Base-by-base conservation (phyloP, 768 basidiomycete species). In the Lentinula sp. region DNA sequence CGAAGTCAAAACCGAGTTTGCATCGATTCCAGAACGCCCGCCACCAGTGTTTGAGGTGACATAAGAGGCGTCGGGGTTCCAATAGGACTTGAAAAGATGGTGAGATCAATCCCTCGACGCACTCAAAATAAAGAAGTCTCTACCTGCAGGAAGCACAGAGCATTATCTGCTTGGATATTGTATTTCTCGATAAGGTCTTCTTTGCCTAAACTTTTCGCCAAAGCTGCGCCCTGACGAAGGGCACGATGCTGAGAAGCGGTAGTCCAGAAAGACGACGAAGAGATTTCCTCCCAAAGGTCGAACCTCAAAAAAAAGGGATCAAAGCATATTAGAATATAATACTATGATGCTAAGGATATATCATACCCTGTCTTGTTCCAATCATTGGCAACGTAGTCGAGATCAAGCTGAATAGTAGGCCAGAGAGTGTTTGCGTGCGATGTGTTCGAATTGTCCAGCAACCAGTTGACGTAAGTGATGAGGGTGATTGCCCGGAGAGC, bases 41-140 rank as follows among this genome's bases (percentile, higher is more conserved):
- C 85, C 86, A 10, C 81, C 85, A 4, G 88, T 88, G 69, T 93
- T 93, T 16, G 91, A 81, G 2, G 87, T 89, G 66, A 91, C 77
- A 67, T 83, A 87, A 48, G 46, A 48, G 5, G 79, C 79, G 2
- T 70, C 74, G 0, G 74, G 73, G 21, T 59, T 59, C 57, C 57
- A 59, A 28, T 59, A 59, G 16, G 57, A 32, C 37, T 48, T 48
- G 46, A 21, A 23, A 48, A 23, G n/a, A 18, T 9, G 46, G 9
- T 21, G 9, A 21, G 9, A 9, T 48, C 18, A 13, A 11, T 48
- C 9, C n/a, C 6, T 18, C 18, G 2, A 28, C 5, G 42, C 13
- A 43, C 9, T 48, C 6, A 11, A 7, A 3, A n/a, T 6, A n/a
- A 13, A 43, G 16, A 43, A 48, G 9, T 28, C 3, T 4, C 9